Evolutionary conservation across 495 filamentous ascomycete genomes (phyloP).

Genomic region (Podospora fimiseda): DNA sequence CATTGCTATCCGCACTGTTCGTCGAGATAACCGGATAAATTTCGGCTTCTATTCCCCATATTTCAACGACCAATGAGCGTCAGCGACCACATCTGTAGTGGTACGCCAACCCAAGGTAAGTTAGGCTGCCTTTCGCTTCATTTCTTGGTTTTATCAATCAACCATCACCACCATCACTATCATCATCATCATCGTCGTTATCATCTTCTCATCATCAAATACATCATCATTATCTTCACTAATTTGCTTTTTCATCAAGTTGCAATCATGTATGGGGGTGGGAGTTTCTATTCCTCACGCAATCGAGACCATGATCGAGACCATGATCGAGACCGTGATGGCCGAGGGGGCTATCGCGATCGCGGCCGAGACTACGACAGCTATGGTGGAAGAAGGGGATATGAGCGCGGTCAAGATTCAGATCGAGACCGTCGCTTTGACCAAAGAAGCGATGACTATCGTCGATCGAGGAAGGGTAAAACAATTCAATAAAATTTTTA

Average conservation of each 20-base stretch:
- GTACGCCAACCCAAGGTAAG: too few species aligned
- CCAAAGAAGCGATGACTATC: constrained; percentile 26
- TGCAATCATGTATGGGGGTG: constrained; percentile 20
- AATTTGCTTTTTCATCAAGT: too few species aligned
- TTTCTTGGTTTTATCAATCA: not conserved
- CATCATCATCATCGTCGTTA: too few species aligned
- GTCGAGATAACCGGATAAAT: not conserved
- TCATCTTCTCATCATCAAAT: too few species aligned
- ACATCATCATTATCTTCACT: too few species aligned
- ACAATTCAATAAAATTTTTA: constrained; percentile 16
- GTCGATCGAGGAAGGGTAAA: constrained; percentile 46
- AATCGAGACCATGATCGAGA: constrained; percentile 10
- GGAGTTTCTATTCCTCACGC: constrained; percentile 14
- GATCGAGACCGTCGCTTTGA: constrained; percentile 20
- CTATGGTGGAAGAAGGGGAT: not conserved
- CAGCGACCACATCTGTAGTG: too few species aligned
- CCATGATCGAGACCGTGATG: not conserved
- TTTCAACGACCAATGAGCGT: not conserved
- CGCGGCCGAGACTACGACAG: constrained; percentile 1
- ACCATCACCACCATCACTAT: too few species aligned
- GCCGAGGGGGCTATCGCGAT: constrained; percentile 13
- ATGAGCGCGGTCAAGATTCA: constrained; percentile 9
- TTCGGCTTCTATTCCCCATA: not conserved
- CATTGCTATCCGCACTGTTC: not conserved
- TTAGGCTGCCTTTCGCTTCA: not conserved